Percentiles rank a stretch among this genome's conserved stretches.
phyloP scores from a whole-genome alignment of 2,329 filamentous ascomycete species.

The Penicillium fuscoglaucum region DNA sequence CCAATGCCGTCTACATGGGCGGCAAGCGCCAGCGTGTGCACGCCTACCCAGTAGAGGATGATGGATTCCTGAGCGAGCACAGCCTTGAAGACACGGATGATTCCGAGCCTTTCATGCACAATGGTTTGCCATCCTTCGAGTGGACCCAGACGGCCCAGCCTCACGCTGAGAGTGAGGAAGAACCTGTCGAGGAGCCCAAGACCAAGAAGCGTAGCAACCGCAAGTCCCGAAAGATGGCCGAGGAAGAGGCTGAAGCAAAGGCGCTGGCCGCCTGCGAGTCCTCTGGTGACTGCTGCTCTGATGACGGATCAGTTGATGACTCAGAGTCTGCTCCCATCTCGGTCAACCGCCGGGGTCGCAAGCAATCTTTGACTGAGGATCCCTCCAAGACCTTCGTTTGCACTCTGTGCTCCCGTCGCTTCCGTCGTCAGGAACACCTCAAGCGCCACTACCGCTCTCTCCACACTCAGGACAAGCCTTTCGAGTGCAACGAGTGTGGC shows the following conservation, averaged over 20 bases:
- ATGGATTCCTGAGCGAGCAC: constrained; percentile 73
- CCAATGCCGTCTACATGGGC: constrained; percentile 61
- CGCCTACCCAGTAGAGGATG: constrained; percentile 70
- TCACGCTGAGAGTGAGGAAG: constrained; percentile 47
- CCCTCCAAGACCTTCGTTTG: constrained; percentile 98
- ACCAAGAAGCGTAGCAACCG: constrained; percentile 49
- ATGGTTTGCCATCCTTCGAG: constrained; percentile 62
- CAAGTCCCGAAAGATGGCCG: constrained; percentile 46
- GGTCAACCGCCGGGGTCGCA: constrained; percentile 88
- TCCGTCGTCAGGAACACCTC: constrained; percentile 96
- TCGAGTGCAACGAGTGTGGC: constrained; percentile 94
- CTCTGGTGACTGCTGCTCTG: constrained; percentile 26
- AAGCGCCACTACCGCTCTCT: constrained; percentile 98
- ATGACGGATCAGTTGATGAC: constrained; percentile 49
- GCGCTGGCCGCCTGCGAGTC: constrained; percentile 18
- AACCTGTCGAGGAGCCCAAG: constrained; percentile 43
- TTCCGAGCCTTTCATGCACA: constrained; percentile 60
- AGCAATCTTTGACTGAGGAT: constrained; percentile 97
- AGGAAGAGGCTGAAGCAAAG: constrained; percentile 51
- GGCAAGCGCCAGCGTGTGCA: constrained; percentile 73
- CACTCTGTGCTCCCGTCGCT: constrained; percentile 92
- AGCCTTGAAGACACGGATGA: constrained; percentile 77
- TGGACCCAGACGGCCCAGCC: constrained; percentile 43
- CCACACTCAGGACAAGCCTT: constrained; percentile 98
- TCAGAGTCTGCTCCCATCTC: constrained; percentile 50